Evolutionary conservation across 345 rosid genomes (phyloP).

Genomic region (Salix viminalis): DNA sequence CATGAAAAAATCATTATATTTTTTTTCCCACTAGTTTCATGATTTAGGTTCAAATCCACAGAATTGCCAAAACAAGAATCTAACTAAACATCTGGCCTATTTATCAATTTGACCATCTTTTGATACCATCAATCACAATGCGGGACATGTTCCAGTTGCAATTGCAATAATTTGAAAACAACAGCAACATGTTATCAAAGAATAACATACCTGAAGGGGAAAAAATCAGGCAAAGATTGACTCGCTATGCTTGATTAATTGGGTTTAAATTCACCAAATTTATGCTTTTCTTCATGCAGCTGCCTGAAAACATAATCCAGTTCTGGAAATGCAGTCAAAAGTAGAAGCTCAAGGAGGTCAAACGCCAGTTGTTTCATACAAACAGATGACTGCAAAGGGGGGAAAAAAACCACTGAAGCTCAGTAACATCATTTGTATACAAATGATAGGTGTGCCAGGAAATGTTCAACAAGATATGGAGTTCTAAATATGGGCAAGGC

Average conservation of each 20-base stretch:
- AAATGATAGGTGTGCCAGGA: neutral
- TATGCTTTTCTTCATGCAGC: conserved; percentile 62
- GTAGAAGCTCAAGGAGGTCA: conserved; percentile 71
- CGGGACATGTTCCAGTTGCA: neutral
- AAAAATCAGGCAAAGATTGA: neutral
- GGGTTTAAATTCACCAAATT: conserved; percentile 58
- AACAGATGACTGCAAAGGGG: conserved; percentile 59
- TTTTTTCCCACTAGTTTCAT: conserved; percentile 8
- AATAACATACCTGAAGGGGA: conserved; percentile 9
- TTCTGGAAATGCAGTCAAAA: conserved; percentile 75
- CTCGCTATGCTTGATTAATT: conserved; percentile 15
- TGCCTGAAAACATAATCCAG: conserved; percentile 58
- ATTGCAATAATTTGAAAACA: conserved; percentile 1
- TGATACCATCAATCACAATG: neutral
- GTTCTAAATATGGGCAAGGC: neutral
- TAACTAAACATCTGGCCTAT: conserved; percentile 23
- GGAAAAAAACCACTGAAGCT: conserved; percentile 2
- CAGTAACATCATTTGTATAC: neutral
- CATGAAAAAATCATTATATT: neutral
- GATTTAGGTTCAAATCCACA: conserved; percentile 33
- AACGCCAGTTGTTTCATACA: conserved; percentile 72
- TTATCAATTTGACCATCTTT: neutral
- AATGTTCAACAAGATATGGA: neutral
- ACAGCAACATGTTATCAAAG: neutral
- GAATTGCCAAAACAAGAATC: conserved; percentile 5